Percentiles rank a stretch among this genome's conserved stretches.
Conservation (phyloP, 2,329 filamentous ascomycete genomes). For the Hymenoscyphus scutula region DNA sequence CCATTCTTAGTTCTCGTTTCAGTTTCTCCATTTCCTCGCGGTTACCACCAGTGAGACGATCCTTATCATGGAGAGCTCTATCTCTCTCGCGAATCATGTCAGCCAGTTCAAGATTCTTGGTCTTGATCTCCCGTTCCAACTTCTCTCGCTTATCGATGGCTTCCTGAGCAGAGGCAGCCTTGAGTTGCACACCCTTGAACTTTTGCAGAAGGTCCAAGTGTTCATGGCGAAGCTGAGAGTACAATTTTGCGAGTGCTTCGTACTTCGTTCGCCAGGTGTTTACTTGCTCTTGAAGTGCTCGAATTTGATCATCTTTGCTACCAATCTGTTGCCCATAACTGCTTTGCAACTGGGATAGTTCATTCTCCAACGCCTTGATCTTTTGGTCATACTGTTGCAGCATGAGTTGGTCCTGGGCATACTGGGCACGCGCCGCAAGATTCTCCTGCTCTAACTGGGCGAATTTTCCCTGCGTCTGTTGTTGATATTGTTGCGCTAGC, state of each 20-base stretch:
- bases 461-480: constrained; percentile 92
- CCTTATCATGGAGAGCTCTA: constrained; percentile 87
- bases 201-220: constrained; percentile 93
- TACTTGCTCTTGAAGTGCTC: constrained; percentile 89
- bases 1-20: constrained; percentile 88
- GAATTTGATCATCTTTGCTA: constrained; percentile 93
- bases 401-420: constrained; percentile 96
- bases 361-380: constrained; percentile 87
- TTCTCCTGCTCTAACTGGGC: constrained; percentile 96
- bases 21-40: constrained; percentile 94
- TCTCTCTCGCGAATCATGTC: constrained; percentile 98
- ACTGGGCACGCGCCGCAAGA: constrained; percentile 87
- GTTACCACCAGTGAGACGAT: constrained; percentile 79
- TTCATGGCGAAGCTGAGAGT: constrained; percentile 92
- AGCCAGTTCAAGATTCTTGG: constrained; percentile 96
- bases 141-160: constrained; percentile 94
- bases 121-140: constrained; percentile 96
- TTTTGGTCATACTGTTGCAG: constrained; percentile 93
- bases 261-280: constrained; percentile 98
- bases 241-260: constrained; percentile 92
- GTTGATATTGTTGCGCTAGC: constrained; percentile 81
- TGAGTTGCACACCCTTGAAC: constrained; percentile 93
- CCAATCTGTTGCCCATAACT: constrained; percentile 81
- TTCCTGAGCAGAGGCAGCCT: constrained; percentile 94
- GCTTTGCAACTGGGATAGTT: constrained; percentile 76